phyloP scores from a whole-genome alignment of 192 early-diverging fungal genomes.

The Coemansia sp. region DNA sequence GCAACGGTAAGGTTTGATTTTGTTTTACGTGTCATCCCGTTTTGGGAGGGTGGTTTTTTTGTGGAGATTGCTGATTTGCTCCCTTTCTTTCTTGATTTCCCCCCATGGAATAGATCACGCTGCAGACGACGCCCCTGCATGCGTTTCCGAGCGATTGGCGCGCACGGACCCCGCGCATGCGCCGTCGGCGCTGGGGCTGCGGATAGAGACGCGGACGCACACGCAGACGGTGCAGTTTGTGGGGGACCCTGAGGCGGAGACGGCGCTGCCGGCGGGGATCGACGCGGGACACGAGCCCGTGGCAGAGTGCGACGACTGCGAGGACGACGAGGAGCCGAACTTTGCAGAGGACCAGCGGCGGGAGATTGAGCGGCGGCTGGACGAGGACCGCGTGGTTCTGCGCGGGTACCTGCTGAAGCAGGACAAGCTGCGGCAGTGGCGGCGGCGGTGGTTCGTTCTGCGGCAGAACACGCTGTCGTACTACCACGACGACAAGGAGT shows the following conservation, averaged over 20 bases:
- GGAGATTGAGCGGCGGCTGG: constrained; percentile 39
- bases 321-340: constrained; percentile 50
- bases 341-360: constrained; percentile 44
- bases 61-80: not conserved
- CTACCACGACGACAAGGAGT: constrained; percentile 44
- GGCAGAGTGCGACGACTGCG: constrained; percentile 10
- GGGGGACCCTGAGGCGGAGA: not conserved
- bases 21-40: not conserved
- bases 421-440: constrained; percentile 53
- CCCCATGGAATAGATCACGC: not conserved
- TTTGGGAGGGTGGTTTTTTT: no score
- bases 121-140: not conserved
- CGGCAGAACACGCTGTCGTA: constrained; percentile 52
- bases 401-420: constrained; percentile 50
- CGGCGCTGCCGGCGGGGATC: constrained; percentile 33
- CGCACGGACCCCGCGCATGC: not conserved
- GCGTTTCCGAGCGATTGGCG: not conserved
- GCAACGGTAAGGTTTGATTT: constrained; percentile 23
- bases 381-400: constrained; percentile 40
- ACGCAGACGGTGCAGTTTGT: constrained; percentile 1
- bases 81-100: not conserved
- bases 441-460: constrained; percentile 54
- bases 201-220: constrained; percentile 12
- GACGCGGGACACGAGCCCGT: constrained; percentile 34
- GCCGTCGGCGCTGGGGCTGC: constrained; percentile 11